Percentiles rank a stretch among this genome's conserved stretches.
phyloP scores from a whole-genome alignment of 2,329 filamentous ascomycete species.

The Lecanicillium sp. region DNA sequence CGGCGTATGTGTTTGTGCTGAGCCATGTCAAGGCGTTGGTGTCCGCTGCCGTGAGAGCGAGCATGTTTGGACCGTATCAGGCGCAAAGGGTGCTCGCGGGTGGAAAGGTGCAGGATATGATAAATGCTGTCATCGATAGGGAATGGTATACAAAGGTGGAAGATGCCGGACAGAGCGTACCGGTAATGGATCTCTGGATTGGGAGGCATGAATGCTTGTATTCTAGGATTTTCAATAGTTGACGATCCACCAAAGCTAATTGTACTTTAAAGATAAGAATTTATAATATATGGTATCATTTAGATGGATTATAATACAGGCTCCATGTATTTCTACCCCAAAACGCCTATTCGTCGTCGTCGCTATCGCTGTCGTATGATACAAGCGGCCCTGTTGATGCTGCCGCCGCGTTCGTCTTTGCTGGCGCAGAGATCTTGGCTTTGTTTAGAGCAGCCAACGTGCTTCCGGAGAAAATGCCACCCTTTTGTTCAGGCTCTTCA shows the following conservation, averaged over 20 bases:
- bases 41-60: slow-evolving; percentile 68
- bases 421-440: slow-evolving; percentile 44
- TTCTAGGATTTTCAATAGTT: slow-evolving; percentile 82
- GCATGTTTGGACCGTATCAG: slow-evolving; percentile 73
- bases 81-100: slow-evolving; percentile 66
- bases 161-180: slow-evolving; percentile 66
- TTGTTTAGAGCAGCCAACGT: slow-evolving; percentile 71
- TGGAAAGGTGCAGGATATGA: slow-evolving; percentile 44
- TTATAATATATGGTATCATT: slow-evolving; percentile 11
- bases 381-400: slow-evolving; percentile 64
- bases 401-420: slow-evolving; percentile 44
- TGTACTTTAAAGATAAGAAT: slow-evolving; percentile 11
- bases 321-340: neutral
- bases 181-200: slow-evolving; percentile 74
- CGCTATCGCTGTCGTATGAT: slow-evolving; percentile 83
- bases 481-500: slow-evolving; percentile 24
- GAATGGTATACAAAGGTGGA: slow-evolving; percentile 53
- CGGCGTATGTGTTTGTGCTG: slow-evolving; percentile 68
- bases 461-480: slow-evolving; percentile 71
- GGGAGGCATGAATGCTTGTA: slow-evolving; percentile 77
- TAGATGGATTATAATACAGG: slow-evolving; percentile 13
- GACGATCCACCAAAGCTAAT: slow-evolving; percentile 9
- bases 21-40: slow-evolving; percentile 69
- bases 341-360: slow-evolving; percentile 41
- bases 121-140: slow-evolving; percentile 48